Evolutionary conservation across 805 yeast species (phyloP).

Genomic region (Kazachstania taianensis): DNA sequence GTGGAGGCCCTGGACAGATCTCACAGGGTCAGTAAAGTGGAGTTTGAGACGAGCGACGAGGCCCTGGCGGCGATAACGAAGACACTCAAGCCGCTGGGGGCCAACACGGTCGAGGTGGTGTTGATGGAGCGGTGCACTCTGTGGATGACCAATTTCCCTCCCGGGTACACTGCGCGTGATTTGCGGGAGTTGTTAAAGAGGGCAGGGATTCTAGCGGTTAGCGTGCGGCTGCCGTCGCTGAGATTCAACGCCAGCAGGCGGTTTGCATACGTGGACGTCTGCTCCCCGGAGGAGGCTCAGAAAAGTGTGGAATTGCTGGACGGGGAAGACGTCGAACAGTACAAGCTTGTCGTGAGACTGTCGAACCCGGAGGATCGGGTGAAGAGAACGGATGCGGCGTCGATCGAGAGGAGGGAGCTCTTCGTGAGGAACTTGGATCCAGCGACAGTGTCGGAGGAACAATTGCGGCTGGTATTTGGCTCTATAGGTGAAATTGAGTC

Average conservation of each 20-base stretch:
- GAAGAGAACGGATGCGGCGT: conserved; percentile 35
- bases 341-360: conserved; percentile 43
- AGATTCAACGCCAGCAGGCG: conserved; percentile 45
- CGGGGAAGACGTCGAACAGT: conserved; percentile 31
- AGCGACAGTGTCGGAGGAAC: conserved; percentile 30
- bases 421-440: conserved; percentile 46
- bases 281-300: conserved; percentile 34
- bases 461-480: conserved; percentile 34
- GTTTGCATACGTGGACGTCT: conserved; percentile 63
- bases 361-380: conserved; percentile 46
- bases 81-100: conserved; percentile 37
- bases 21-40: conserved; percentile 42
- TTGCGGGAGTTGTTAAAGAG: conserved; percentile 34
- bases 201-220: conserved; percentile 32
- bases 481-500: conserved; percentile 45
- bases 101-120: conserved; percentile 37
- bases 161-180: conserved; percentile 33
- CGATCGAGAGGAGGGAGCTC: conserved; percentile 46
- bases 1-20: conserved; percentile 12
- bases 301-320: conserved; percentile 35
- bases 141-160: conserved; percentile 71
- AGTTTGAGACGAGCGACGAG: conserved; percentile 39
- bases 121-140: conserved; percentile 41
- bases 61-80: conserved; percentile 53
- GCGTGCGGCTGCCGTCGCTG: conserved; percentile 57